These are phyloP conservation scores for Helotiales sp. DNA, from an alignment of 2,329 filamentous ascomycete genomes.

Conservation along the genomic window DNA sequence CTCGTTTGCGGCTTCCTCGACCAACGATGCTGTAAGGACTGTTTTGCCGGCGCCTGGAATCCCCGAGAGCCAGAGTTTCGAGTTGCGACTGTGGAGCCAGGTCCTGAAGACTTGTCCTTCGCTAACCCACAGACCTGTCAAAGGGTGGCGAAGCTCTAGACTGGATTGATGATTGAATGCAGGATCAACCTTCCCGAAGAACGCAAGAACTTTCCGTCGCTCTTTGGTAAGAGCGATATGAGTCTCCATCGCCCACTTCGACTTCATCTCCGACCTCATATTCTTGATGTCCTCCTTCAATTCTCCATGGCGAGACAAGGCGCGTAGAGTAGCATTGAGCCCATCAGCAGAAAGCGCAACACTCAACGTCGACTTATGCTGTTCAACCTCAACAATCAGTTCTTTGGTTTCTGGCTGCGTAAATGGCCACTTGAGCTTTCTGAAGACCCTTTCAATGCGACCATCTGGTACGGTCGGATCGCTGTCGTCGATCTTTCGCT, in stretches of 20 bases:
- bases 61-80: conserved; percentile 18
- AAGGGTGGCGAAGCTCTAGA: conserved; percentile 6
- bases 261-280: background rate
- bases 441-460: background rate
- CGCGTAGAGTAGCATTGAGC: background rate
- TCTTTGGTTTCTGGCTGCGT: conserved; percentile 8
- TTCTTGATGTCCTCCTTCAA: background rate
- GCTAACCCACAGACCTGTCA: conserved; percentile 35
- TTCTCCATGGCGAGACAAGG: background rate
- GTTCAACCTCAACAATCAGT: conserved; percentile 14
- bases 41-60: conserved; percentile 25
- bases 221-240: background rate
- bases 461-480: background rate
- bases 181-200: conserved; percentile 1
- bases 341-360: conserved; percentile 10
- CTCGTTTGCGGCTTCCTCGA: conserved; percentile 10
- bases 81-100: conserved; percentile 12
- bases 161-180: background rate
- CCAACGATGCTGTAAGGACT: conserved; percentile 10
- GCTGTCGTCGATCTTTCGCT: conserved; percentile 1
- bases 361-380: conserved; percentile 19
- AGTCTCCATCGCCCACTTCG: background rate
- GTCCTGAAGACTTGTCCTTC: conserved; percentile 16
- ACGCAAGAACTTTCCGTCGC: background rate
- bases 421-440: conserved; percentile 19